Conservation (phyloP, 208 protist genomes). For the Trypanosoma avium region DNA sequence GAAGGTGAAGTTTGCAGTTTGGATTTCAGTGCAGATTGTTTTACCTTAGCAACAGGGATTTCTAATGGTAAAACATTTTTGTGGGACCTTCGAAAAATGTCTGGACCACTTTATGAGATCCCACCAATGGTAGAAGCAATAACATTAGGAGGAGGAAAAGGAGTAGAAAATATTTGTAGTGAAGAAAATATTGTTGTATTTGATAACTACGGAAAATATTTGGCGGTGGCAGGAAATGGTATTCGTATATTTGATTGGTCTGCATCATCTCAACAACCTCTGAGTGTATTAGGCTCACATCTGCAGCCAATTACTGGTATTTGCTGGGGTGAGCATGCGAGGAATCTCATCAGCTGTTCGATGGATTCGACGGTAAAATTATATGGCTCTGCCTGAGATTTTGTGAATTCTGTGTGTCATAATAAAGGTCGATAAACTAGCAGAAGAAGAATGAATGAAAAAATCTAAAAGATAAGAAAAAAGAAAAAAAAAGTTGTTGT, state of each 20-base stretch:
- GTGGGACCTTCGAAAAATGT: conserved; percentile 97
- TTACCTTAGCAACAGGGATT: conserved; percentile 86
- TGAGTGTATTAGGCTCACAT: conserved; percentile 20
- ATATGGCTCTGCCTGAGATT: conserved; percentile 27
- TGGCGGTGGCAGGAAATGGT: conserved; percentile 22
- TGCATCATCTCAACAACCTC: conserved; percentile 6
- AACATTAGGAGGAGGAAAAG: too few relatives aligned
- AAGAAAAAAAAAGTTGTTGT: too few relatives aligned
- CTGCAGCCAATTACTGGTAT: conserved; percentile 30
- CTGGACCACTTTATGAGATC: conserved; percentile 44
- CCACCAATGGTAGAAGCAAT: conserved; percentile 15
- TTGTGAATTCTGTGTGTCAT: not conserved
- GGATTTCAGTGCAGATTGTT: conserved; percentile 94
- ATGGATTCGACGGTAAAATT: conserved; percentile 50
- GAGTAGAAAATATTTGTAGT: not conserved
- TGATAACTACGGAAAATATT: conserved; percentile 33
- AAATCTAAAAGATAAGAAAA: too few relatives aligned
- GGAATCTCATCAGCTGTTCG: conserved; percentile 34
- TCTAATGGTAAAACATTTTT: conserved; percentile 78
- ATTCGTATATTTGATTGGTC: conserved; percentile 32
- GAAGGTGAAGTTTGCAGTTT: conserved; percentile 46
- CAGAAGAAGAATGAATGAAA: not conserved
- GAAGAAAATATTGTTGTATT: conserved; percentile 41
- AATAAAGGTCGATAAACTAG: not conserved
- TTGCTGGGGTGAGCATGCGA: conserved; percentile 44